Base-by-base conservation (phyloP, 1,284 basidiomycete species). In the Volvariella surrecta region DNA sequence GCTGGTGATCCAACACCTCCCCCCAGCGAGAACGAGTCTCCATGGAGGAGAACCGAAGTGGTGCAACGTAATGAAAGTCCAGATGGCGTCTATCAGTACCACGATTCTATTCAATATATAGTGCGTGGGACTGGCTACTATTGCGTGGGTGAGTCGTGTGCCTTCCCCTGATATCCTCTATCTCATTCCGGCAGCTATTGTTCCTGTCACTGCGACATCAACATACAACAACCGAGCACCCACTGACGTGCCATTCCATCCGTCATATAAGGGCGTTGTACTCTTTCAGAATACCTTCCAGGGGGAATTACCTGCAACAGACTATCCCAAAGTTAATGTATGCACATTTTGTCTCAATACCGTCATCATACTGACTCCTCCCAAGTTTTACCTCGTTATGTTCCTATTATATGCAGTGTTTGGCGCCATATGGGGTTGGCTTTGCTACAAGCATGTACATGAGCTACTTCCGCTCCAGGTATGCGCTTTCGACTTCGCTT, bases 281-380 rank as follows among this genome's bases (percentile, higher is more conserved):
- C 67, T 85, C 37, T 99, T 98, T 72, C 76, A 76, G 54, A 98
- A 97, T 62, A 80, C 73, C 2, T 98, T 98, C 59, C 67, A 86
- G 31, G 95, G 95, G 30, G 79, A 89, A 59, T 72, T 99, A 15
- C 79, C 95, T 2, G 93, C 94, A 2, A 78, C 88, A 2, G 95
- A 99, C 60, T 96, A 97, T 60, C 95, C 95, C n/a, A 99, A 99
- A 77, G 88, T 98, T 56, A 84, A 79, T 49, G 91, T 95, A 60
- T 58, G 87, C 21, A 44, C 47, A 31, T 22, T 20, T 38, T 15
- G 18, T 45, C 39, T 13, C 18, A 20, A 32, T 39, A 16, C 40
- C 32, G 34, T 19, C 43, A 22, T n/a, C n/a, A 20, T 28, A 28
- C 24, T 11, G 41, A 38, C 31, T 24, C 37, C 8, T 37, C 15